Evolutionary conservation across 768 basidiomycete species (phyloP).

Genomic region (Lentinula sp.): DNA sequence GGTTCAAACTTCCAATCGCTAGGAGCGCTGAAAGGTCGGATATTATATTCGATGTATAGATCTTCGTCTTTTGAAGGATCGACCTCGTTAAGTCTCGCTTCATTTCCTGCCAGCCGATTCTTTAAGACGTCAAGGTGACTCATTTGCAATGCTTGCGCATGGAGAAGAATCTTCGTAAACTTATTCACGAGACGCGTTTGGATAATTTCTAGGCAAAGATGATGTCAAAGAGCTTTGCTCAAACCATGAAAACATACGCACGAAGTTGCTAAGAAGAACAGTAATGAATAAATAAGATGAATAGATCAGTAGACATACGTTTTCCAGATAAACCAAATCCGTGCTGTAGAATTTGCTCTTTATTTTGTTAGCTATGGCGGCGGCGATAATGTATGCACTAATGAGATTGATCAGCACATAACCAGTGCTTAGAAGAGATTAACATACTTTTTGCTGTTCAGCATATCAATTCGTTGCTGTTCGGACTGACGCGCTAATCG

Average conservation of each 20-base stretch:
- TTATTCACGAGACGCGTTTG: slow-evolving; percentile 57
- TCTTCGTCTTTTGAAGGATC: slow-evolving; percentile 57
- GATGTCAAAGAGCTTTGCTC: neutral
- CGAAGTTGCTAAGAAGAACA: slow-evolving; percentile 54
- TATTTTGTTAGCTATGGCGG: slow-evolving; percentile 57
- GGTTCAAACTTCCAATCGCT: slow-evolving; percentile 73
- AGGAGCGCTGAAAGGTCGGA: slow-evolving; percentile 58
- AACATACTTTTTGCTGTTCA: slow-evolving; percentile 73
- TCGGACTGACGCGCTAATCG: slow-evolving; percentile 69
- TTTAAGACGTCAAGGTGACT: slow-evolving; percentile 57
- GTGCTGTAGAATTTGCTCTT: slow-evolving; percentile 69
- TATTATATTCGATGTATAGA: slow-evolving; percentile 68
- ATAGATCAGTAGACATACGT: slow-evolving; percentile 41
- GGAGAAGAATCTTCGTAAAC: slow-evolving; percentile 47
- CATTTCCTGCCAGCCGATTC: slow-evolving; percentile 37
- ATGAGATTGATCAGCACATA: neutral
- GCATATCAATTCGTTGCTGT: slow-evolving; percentile 72
- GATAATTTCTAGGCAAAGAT: slow-evolving; percentile 46
- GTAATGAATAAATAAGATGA: neutral
- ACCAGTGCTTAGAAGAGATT: too few relatives aligned
- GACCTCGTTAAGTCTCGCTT: slow-evolving; percentile 43
- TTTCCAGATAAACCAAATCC: slow-evolving; percentile 63
- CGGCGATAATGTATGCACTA: slow-evolving; percentile 69
- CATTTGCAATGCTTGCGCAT: slow-evolving; percentile 54
- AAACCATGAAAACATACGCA: slow-evolving; percentile 18